Conservation (phyloP, 2,329 filamentous ascomycete genomes). For the Rhynchosporium agropyri region DNA sequence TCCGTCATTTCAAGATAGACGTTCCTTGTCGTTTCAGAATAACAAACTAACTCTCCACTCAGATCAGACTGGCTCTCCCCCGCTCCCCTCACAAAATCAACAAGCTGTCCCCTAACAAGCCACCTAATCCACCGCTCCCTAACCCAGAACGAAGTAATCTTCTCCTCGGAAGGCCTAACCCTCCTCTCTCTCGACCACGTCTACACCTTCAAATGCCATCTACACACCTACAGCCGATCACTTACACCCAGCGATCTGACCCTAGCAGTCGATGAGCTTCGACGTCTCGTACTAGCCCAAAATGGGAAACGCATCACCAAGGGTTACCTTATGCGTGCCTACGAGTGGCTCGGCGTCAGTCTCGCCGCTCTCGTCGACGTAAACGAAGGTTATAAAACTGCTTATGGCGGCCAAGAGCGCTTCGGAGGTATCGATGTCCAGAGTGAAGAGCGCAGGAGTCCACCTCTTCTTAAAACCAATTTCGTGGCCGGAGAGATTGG, state of each 20-base stretch:
- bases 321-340: constrained; percentile 56
- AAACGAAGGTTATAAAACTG: constrained; percentile 57
- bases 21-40: not conserved
- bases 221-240: constrained; percentile 58
- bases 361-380: constrained; percentile 56
- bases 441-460: constrained; percentile 40
- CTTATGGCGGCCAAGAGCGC: constrained; percentile 55
- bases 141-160: constrained; percentile 62
- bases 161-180: constrained; percentile 60
- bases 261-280: constrained; percentile 64
- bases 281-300: constrained; percentile 59
- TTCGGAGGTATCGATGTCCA: constrained; percentile 50
- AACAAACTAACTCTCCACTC: constrained; percentile 22
- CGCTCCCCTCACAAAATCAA: constrained; percentile 46
- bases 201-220: constrained; percentile 65
- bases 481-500: constrained; percentile 24
- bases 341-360: constrained; percentile 59
- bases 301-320: constrained; percentile 53
- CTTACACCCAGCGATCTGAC: constrained; percentile 48
- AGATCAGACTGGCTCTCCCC: constrained; percentile 37
- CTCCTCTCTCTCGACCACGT: constrained; percentile 62
- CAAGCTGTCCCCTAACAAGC: constrained; percentile 50
- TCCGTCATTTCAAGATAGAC: not conserved
- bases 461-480: constrained; percentile 31
- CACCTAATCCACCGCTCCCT: constrained; percentile 60